Evolutionary conservation across 106 monocot species (phyloP).

Genomic region (Platanthera guangdongensis): DNA sequence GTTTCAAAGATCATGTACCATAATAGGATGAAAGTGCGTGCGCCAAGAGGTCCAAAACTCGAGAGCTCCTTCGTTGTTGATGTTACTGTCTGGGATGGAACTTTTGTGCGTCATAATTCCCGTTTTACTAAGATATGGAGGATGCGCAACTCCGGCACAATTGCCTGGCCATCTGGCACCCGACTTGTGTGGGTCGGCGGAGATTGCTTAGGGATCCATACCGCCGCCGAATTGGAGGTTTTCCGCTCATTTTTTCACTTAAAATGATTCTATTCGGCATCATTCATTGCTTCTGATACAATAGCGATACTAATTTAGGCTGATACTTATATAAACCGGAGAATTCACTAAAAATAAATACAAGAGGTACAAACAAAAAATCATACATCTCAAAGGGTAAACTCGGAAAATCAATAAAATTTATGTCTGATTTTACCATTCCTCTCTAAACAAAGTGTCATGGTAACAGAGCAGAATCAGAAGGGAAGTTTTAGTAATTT

Average conservation of each 20-base stretch:
- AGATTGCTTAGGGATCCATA: constrained; percentile 31
- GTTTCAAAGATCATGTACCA: not conserved
- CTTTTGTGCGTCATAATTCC: constrained; percentile 45
- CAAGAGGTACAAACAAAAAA: no score
- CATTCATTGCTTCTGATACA: not conserved
- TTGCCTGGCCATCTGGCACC: constrained; percentile 65
- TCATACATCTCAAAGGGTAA: no score
- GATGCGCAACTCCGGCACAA: constrained; percentile 71
- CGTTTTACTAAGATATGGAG: constrained; percentile 91
- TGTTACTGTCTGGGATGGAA: constrained; percentile 77
- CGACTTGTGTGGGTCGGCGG: constrained; percentile 79
- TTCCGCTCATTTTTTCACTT: not conserved
- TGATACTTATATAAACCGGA: no score
- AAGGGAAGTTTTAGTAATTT: no score
- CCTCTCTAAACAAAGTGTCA: no score
- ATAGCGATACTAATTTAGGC: not conserved
- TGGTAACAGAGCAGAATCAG: no score
- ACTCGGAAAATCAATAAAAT: no score
- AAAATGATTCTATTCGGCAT: not conserved
- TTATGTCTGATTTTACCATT: no score
- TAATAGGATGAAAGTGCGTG: constrained; percentile 12
- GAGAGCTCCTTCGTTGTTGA: constrained; percentile 65
- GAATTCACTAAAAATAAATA: no score
- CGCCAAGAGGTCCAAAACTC: constrained; percentile 34
- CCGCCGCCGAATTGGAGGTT: constrained; percentile 49